These are phyloP conservation scores for Trametes cinnabarina DNA, from an alignment of 768 basidiomycete genomes.

Conservation along the genomic window DNA sequence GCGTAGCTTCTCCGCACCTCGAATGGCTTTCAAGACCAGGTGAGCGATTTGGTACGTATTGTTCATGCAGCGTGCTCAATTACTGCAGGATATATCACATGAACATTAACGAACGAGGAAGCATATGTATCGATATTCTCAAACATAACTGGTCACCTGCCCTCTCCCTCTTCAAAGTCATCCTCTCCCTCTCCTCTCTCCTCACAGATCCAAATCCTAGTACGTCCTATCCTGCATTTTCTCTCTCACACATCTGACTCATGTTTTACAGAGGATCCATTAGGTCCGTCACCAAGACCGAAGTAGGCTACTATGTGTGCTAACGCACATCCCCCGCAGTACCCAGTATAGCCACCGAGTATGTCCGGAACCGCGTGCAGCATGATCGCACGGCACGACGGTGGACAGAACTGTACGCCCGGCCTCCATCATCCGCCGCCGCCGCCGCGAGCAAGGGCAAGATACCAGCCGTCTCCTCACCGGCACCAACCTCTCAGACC, in stretches of 20 bases:
- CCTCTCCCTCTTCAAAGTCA: conserved; percentile 89
- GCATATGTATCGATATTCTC: conserved; percentile 86
- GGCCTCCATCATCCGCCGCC: conserved; percentile 38
- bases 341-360: conserved; percentile 71
- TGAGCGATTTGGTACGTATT: conserved; percentile 29
- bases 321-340: conserved; percentile 40
- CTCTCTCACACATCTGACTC: not conserved
- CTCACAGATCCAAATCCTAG: conserved; percentile 93
- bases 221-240: conserved; percentile 38
- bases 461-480: not conserved
- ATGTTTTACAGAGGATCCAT: conserved; percentile 55
- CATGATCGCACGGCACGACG: conserved; percentile 78
- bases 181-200: conserved; percentile 89
- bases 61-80: not conserved
- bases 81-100: conserved; percentile 57
- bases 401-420: conserved; percentile 75
- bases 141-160: conserved; percentile 96
- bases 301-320: not conserved
- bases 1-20: conserved; percentile 76
- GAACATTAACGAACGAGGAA: conserved; percentile 81
- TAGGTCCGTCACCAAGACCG: conserved; percentile 44
- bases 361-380: conserved; percentile 56
- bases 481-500: not conserved
- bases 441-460: conserved; percentile 17
- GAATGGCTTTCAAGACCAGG: conserved; percentile 74